These are phyloP conservation scores for Marasmius sp. DNA, from an alignment of 1,284 basidiomycete genomes.

Conservation along the genomic window DNA sequence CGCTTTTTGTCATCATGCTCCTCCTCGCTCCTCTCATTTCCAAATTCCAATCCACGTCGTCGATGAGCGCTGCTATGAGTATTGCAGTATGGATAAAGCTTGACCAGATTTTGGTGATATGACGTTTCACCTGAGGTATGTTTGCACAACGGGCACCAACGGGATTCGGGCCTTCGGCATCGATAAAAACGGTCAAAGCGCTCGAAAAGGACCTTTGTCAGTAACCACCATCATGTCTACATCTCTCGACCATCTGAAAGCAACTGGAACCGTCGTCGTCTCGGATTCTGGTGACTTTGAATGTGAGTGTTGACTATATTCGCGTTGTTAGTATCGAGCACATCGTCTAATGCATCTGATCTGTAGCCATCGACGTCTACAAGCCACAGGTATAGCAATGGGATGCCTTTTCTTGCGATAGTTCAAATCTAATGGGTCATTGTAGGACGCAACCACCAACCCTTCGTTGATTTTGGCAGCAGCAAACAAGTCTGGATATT, in stretches of 20 bases:
- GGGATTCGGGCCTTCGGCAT: no score
- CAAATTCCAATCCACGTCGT: no score
- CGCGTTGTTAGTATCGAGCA: neutral
- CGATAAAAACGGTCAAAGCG: no score
- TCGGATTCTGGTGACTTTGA: conserved; percentile 91
- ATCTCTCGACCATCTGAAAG: conserved; percentile 86
- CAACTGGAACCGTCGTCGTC: conserved; percentile 91
- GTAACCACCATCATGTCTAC: conserved; percentile 66
- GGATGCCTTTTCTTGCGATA: no score
- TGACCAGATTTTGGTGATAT: no score
- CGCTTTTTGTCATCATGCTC: no score
- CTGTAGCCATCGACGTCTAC: conserved; percentile 82
- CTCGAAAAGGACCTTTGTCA: no score
- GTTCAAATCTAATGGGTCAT: neutral
- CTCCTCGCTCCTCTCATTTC: no score
- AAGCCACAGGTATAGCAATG: conserved; percentile 73
- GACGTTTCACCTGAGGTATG: no score
- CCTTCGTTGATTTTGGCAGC: conserved; percentile 93
- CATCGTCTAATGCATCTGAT: conserved; percentile 9
- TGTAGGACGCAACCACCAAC: conserved; percentile 90
- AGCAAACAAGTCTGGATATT: conserved; percentile 87
- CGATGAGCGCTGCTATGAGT: no score
- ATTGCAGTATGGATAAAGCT: no score
- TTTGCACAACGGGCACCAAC: no score
- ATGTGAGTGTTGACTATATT: conserved; percentile 46